phyloP scores from a whole-genome alignment of 495 filamentous ascomycete genomes.

The Tuber calosporum region DNA sequence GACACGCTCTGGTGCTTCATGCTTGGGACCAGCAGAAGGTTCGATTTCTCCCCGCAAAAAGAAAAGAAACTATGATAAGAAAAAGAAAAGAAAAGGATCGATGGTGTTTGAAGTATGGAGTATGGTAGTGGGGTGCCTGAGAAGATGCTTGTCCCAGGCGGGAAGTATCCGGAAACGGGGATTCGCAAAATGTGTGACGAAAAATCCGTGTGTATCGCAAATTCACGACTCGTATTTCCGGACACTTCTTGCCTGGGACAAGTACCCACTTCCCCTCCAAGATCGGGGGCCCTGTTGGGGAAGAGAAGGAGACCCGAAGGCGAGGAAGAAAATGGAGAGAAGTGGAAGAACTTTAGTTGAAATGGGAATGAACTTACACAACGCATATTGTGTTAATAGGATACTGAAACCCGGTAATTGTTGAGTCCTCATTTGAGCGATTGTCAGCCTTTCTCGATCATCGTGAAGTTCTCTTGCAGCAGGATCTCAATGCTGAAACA shows the following conservation, averaged over 20 bases:
- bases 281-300: not conserved
- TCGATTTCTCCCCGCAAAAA: not conserved
- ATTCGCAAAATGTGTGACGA: too few relatives aligned
- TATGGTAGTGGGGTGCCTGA: not conserved
- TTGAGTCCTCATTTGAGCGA: not conserved
- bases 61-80: not conserved
- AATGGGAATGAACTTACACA: constrained; percentile 25
- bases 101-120: not conserved
- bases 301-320: not conserved
- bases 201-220: too few relatives aligned
- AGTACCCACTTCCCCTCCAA: not conserved
- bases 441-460: constrained; percentile 6
- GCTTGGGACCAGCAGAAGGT: not conserved
- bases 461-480: constrained; percentile 3
- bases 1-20: not conserved
- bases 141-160: too few relatives aligned
- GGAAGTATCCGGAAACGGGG: too few relatives aligned
- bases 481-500: not conserved
- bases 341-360: not conserved
- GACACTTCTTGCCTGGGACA: too few relatives aligned
- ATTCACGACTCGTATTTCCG: too few relatives aligned
- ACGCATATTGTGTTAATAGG: constrained; percentile 32
- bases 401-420: constrained; percentile 19
- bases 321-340: not conserved
- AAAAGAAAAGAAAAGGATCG: not conserved